These are phyloP conservation scores for Mycena belliarum DNA, from an alignment of 768 basidiomycete genomes.

Conservation along the genomic window DNA sequence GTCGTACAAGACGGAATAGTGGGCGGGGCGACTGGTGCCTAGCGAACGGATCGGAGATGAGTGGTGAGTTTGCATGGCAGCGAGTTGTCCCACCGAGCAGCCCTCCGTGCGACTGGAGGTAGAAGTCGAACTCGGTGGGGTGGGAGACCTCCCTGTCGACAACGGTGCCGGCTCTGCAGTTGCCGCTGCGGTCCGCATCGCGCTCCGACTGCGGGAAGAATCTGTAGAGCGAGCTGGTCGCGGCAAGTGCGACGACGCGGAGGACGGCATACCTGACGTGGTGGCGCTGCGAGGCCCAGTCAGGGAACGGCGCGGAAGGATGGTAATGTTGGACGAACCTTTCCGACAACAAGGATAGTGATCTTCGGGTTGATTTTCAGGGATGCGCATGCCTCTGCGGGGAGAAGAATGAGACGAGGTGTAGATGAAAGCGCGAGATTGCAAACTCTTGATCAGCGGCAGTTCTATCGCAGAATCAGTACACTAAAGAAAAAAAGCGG, in stretches of 20 bases:
- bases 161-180: constrained; percentile 59
- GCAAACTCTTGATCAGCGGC: constrained; percentile 55
- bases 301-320: background rate
- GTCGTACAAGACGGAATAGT: constrained; percentile 31
- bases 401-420: constrained; percentile 7
- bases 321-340: background rate
- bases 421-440: background rate
- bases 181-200: constrained; percentile 53
- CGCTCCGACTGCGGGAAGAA: constrained; percentile 49
- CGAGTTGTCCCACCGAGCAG: constrained; percentile 41
- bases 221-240: background rate
- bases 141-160: constrained; percentile 55
- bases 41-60: background rate
- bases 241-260: background rate
- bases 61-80: background rate
- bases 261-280: constrained; percentile 27
- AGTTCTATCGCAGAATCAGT: constrained; percentile 46
- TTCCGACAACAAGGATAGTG: constrained; percentile 51
- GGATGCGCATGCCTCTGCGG: constrained; percentile 58
- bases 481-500: background rate
- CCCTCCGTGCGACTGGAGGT: constrained; percentile 57
- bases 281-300: constrained; percentile 1
- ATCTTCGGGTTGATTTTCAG: constrained; percentile 64
- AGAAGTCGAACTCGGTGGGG: constrained; percentile 60
- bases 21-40: constrained; percentile 40